Percentiles rank a stretch among this genome's conserved stretches.
Conservation (phyloP, 1,284 basidiomycete genomes). For the Ustilago hordei region DNA sequence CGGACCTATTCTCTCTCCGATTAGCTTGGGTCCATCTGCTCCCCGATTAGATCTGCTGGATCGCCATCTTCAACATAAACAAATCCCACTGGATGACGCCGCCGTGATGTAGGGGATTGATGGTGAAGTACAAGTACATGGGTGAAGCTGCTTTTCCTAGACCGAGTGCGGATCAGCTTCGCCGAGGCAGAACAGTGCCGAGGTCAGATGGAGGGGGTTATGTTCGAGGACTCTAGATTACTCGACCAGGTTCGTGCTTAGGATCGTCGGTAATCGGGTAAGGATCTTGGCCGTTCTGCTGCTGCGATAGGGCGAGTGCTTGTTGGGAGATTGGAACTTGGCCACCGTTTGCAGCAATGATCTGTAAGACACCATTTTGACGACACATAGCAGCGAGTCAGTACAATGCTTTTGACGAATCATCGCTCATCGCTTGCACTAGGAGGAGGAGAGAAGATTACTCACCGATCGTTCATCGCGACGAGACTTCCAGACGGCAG, state of each 20-base stretch:
- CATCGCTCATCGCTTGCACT: not conserved
- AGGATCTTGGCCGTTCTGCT: slow-evolving; percentile 37
- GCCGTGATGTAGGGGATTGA: not conserved
- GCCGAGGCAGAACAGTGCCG: not conserved
- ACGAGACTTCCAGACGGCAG: slow-evolving; percentile 64
- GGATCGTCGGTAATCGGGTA: slow-evolving; percentile 51
- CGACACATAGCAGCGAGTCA: not conserved
- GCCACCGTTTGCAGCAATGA: slow-evolving; percentile 34
- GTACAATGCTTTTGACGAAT: not conserved
- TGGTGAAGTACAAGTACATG: not conserved
- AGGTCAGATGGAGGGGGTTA: not conserved
- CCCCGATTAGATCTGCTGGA: too few relatives aligned
- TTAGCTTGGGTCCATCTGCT: not conserved
- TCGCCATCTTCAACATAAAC: not conserved
- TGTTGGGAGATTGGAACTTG: slow-evolving; percentile 45
- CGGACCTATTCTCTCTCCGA: not conserved
- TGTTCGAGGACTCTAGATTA: slow-evolving; percentile 11
- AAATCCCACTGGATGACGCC: too few relatives aligned
- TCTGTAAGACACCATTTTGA: not conserved
- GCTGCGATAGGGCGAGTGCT: slow-evolving; percentile 35
- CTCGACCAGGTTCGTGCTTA: slow-evolving; percentile 40
- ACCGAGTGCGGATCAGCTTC: not conserved
- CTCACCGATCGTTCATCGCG: slow-evolving; percentile 59
- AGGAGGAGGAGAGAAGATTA: not conserved
- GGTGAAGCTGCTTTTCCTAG: not conserved